These are phyloP conservation scores for Vinca minor DNA, from an alignment of 257 asterid species.

Conservation along the genomic window DNA sequence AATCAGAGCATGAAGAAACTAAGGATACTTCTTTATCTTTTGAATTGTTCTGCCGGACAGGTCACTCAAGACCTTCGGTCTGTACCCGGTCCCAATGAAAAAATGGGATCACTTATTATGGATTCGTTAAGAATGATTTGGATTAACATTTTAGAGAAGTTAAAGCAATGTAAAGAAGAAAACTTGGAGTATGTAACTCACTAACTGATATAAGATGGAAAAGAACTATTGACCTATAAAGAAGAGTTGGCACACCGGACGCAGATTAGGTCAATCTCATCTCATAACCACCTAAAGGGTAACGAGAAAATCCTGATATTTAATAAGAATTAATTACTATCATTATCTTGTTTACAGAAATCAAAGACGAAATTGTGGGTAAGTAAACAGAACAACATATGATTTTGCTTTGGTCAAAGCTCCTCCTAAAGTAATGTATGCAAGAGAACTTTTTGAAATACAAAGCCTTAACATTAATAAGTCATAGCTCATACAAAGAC, in stretches of 20 bases:
- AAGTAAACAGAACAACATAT: background rate
- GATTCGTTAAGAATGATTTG: too few species aligned
- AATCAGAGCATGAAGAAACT: too few species aligned
- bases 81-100: too few species aligned
- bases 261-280: background rate
- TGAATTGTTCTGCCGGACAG: too few species aligned
- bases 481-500: background rate
- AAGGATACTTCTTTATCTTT: too few species aligned
- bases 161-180: too few species aligned
- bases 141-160: too few species aligned
- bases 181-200: background rate
- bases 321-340: background rate
- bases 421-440: background rate
- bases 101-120: too few species aligned
- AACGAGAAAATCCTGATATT: background rate
- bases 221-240: background rate
- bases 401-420: background rate
- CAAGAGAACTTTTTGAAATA: background rate
- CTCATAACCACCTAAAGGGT: background rate
- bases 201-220: background rate
- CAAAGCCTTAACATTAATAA: background rate
- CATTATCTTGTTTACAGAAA: background rate
- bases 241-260: background rate
- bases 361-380: background rate
- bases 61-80: too few species aligned